phyloP scores from a whole-genome alignment of 352 stramenopile genomes.

The Globisporangium yorkense region DNA sequence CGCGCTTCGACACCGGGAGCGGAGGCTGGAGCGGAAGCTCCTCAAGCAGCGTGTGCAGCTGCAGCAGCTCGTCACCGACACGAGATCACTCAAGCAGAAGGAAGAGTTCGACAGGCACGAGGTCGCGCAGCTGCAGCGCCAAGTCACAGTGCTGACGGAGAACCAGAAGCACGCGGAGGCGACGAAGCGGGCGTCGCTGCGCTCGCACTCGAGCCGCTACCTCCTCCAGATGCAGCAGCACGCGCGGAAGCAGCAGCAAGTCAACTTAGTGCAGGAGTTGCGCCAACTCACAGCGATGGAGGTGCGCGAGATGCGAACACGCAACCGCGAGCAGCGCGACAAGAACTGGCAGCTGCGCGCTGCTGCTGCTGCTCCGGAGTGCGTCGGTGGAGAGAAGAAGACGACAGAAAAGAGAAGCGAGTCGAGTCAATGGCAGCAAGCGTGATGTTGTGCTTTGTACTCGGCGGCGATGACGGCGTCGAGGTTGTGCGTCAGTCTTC shows the following conservation, averaged over 20 bases:
- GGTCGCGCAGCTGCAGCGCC: conserved; percentile 19
- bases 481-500: no score
- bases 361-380: not conserved
- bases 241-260: conserved; percentile 25
- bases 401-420: no score
- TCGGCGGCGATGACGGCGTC: no score
- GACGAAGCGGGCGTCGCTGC: conserved; percentile 4
- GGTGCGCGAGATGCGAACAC: conserved; percentile 25
- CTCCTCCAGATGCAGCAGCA: conserved; percentile 21
- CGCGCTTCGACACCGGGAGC: conserved; percentile 7
- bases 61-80: conserved; percentile 17
- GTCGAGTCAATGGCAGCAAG: no score
- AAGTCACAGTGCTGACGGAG: conserved; percentile 26
- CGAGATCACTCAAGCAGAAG: conserved; percentile 9
- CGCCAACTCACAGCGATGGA: conserved; percentile 29
- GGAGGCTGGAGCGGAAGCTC: conserved; percentile 22
- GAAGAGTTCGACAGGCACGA: conserved; percentile 21
- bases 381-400: not conserved
- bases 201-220: conserved; percentile 8
- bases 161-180: conserved; percentile 14
- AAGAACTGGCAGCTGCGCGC: not conserved
- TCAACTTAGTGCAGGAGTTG: conserved; percentile 26
- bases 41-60: conserved; percentile 27
- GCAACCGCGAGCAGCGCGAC: conserved; percentile 10
- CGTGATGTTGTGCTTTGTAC: no score